These are phyloP conservation scores for Podaxis sp. DNA, from an alignment of 768 basidiomycete species.

Conservation along the genomic window DNA sequence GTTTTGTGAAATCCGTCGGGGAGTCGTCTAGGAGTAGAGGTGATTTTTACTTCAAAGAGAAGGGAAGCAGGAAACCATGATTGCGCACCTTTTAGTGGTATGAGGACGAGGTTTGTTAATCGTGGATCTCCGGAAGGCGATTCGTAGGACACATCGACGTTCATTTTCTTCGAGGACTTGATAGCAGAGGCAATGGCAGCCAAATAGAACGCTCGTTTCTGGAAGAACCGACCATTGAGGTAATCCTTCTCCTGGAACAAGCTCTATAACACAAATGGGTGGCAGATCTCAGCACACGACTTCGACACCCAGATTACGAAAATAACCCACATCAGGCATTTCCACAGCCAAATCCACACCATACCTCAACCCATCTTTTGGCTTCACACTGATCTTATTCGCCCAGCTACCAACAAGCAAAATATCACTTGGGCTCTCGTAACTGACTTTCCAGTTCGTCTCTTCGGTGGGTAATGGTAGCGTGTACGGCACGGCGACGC, in stretches of 20 bases:
- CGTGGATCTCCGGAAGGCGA: constrained; percentile 62
- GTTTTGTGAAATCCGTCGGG: constrained; percentile 58
- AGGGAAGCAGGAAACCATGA: constrained; percentile 19
- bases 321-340: constrained; percentile 73
- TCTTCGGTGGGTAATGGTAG: constrained; percentile 71
- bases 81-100: constrained; percentile 48
- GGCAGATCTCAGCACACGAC: constrained; percentile 12
- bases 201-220: constrained; percentile 90
- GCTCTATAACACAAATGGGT: constrained; percentile 32
- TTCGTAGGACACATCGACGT: constrained; percentile 61
- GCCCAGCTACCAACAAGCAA: constrained; percentile 86
- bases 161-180: constrained; percentile 40
- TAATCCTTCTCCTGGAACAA: constrained; percentile 98
- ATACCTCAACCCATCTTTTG: constrained; percentile 61
- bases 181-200: constrained; percentile 72
- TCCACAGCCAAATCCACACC: constrained; percentile 80
- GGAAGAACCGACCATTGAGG: constrained; percentile 83
- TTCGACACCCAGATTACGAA: background rate
- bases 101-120: constrained; percentile 61
- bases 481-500: constrained; percentile 66
- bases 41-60: constrained; percentile 20
- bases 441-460: constrained; percentile 87
- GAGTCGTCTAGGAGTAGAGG: constrained; percentile 41
- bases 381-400: constrained; percentile 71
- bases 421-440: constrained; percentile 74